Evolutionary conservation across 2,329 filamentous ascomycete genomes (phyloP), one percentile per base, ranked within the genome.

Genomic region (Penicillium sp.): DNA sequence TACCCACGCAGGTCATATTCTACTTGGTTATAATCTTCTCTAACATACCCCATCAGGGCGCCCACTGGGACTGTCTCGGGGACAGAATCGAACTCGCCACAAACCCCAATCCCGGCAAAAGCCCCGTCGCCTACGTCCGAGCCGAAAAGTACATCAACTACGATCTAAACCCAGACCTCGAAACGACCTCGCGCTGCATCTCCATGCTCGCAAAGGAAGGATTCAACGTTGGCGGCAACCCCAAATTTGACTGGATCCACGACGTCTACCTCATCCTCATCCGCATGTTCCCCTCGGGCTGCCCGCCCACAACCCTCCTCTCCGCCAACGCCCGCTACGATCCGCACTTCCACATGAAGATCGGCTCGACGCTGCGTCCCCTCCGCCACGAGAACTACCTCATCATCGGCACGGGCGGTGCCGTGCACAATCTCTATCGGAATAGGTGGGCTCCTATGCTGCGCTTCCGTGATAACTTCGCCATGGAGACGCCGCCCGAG

Each of bases 391-490:
- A 85, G 68, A 79, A 78, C 40, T 82, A 85, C 65, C 80, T 90
- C 1, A 73, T 90, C 53, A 81, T 86, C 56, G 84, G 84, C 9
- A 82, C 80, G 0, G 84, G 88, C 16, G 88, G 88, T 37, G 83
- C 87, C 0, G 87, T 90, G 0, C 88, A 90, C 72, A 90, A 90
- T 64, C 79, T 90, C 1, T 90, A 87, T 70, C 83, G 87, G 18
- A 90, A 90, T 69, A 70, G 79, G 43, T 90, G 87, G 87, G 74
- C 68, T 0, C 86, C 85, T 0, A 90, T 90, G 85, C 67, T 90
- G 16, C 76, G 72, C n/a, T 83, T 85, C 70, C 76, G 81, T 9
- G 86, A 89, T 72, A 88, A 86, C 68, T 86, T 89, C 57, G 86
- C 84, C 0, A 82, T 85, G 76, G 78, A 80, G 36, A 80, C 77